phyloP scores from a whole-genome alignment of 768 basidiomycete species.

The Naganishia kalamii region DNA sequence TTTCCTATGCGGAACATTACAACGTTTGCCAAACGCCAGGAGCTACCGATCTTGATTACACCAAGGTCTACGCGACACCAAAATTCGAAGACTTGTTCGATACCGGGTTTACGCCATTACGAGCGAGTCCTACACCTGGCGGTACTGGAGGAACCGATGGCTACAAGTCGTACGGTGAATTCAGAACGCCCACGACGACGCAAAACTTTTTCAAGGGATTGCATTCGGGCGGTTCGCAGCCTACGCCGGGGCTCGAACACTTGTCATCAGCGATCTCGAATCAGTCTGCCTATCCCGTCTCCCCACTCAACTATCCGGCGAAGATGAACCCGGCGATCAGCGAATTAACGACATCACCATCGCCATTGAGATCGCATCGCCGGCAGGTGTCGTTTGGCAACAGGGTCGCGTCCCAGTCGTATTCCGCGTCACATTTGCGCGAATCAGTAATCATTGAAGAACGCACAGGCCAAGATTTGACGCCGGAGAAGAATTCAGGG shows the following conservation, averaged over 20 bases:
- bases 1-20: slow-evolving; percentile 27
- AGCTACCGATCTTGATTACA: slow-evolving; percentile 20
- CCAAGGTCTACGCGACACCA: slow-evolving; percentile 26
- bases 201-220: slow-evolving; percentile 25
- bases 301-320: slow-evolving; percentile 1
- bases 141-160: not conserved
- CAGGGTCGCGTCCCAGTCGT: slow-evolving; percentile 6
- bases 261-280: slow-evolving; percentile 12
- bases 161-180: not conserved
- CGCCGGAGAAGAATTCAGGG: not conserved
- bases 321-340: slow-evolving; percentile 15
- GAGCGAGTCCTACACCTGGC: slow-evolving; percentile 20
- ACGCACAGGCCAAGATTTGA: not conserved
- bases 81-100: slow-evolving; percentile 28
- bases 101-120: slow-evolving; percentile 8
- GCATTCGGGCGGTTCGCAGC: slow-evolving; percentile 16
- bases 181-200: slow-evolving; percentile 23
- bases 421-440: slow-evolving; percentile 17
- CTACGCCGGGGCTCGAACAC: slow-evolving; percentile 19
- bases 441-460: slow-evolving; percentile 15
- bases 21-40: slow-evolving; percentile 26
- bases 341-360: slow-evolving; percentile 15
- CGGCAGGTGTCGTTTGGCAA: slow-evolving; percentile 24
- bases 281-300: slow-evolving; percentile 10
- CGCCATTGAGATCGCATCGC: slow-evolving; percentile 18